Evolutionary conservation across 1,139 yeast species (phyloP).

Genomic region (Debaryomyces fabryi): DNA sequence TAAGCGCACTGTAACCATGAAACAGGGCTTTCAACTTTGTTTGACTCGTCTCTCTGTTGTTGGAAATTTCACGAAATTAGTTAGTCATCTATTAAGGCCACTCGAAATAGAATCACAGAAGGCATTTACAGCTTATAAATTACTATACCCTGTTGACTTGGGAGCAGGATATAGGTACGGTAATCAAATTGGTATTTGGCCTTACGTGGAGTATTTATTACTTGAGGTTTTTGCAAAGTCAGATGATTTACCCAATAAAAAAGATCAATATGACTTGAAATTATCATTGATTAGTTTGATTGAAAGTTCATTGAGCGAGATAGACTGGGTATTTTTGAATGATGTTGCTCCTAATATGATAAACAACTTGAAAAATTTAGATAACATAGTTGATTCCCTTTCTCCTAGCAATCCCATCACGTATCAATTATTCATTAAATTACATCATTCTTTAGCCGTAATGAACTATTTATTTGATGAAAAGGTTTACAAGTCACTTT

Average conservation of each 20-base stretch:
- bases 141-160: constrained; percentile 65
- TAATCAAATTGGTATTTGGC: constrained; percentile 68
- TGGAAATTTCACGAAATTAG: constrained; percentile 59
- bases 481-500: constrained; percentile 55
- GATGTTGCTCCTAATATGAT: constrained; percentile 37
- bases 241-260: constrained; percentile 25
- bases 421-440: constrained; percentile 42
- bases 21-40: constrained; percentile 36
- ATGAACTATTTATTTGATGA: constrained; percentile 65
- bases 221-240: constrained; percentile 63
- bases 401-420: constrained; percentile 23
- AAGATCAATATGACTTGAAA: constrained; percentile 54
- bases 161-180: constrained; percentile 59
- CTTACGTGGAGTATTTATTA: constrained; percentile 73
- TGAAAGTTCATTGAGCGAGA: constrained; percentile 53
- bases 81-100: constrained; percentile 39
- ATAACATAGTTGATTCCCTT: constrained; percentile 45
- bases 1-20: constrained; percentile 34
- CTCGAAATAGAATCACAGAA: constrained; percentile 22
- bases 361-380: constrained; percentile 45
- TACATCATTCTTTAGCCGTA: constrained; percentile 71
- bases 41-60: constrained; percentile 55
- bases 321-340: constrained; percentile 65
- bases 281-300: constrained; percentile 54
- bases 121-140: constrained; percentile 39